Base-by-base conservation (phyloP, 768 basidiomycete genomes). In the Auriscalpium orientale region DNA sequence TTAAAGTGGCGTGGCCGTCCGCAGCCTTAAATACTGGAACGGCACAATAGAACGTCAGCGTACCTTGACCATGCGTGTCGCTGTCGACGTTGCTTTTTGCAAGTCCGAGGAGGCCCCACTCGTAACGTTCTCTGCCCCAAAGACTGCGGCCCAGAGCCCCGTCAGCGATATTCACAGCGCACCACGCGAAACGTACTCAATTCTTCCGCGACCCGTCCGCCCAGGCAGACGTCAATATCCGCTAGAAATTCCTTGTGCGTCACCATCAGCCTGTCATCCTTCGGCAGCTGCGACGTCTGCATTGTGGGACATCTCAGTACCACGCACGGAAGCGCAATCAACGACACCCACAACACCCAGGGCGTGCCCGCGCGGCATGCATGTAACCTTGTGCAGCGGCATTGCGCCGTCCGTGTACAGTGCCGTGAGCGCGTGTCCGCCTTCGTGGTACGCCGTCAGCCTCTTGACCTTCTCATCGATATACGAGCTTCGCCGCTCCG, bases 341-440 rank as follows among this genome's bases (percentile, higher is more conserved):
- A 45, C 35, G 48, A 57, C 57, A 80, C 85, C 61, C 74, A 92
- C 90, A 62, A 89, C 74, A 55, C 95, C 94, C 46, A 98, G 79
- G 20, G 94, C 89, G 67, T 95, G 89, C 28, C 97, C 97, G 64
- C 97, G 89, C 43, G 95, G 95, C 53, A 99, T 82, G 68, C 95
- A 97, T 22, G 95, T 98, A 36, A 98, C 95, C 74, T 97, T 97
- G 71, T 98, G 95, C 59, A 99, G 72, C 44, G 97, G 97, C 82
- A 94, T 93, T 45, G 95, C 93, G 50, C 95, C 95, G 59, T 90
- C 82, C 1, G 97, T 98, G 68, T 93, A 93, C 49, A 98, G 74
- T 7, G 95, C 94, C 22, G 94, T 85, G n/a, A 98, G 78, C 33
- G 95, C 92, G 69, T 98, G 94, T 37, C 92, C 94, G 58, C 90